phyloP scores from a whole-genome alignment of 1,284 basidiomycete genomes.

The Fomitopsis palustris region DNA sequence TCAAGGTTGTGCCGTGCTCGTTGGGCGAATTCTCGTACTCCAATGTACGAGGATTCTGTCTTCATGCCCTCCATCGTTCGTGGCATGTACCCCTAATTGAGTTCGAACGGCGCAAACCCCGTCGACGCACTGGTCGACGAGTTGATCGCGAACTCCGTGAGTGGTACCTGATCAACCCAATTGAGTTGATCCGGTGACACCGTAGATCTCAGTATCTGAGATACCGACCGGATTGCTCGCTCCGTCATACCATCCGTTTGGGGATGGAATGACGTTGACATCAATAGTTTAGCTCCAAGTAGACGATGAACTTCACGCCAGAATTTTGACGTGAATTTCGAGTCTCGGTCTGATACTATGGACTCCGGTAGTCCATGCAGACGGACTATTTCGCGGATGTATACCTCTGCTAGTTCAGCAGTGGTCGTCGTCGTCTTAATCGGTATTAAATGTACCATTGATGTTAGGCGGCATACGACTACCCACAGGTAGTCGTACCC shows the following conservation, averaged over 20 bases:
- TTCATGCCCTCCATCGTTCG: background rate
- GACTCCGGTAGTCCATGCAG: too few species aligned
- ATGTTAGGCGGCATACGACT: constrained; percentile 19
- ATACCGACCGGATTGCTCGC: constrained; percentile 20
- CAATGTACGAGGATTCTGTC: constrained; percentile 5
- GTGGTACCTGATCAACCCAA: constrained; percentile 29
- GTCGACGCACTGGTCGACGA: constrained; percentile 27
- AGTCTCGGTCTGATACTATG: too few species aligned
- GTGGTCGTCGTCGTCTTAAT: too few species aligned
- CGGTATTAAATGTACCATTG: constrained; percentile 20
- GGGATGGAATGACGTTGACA: constrained; percentile 33
- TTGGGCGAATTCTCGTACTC: constrained; percentile 18
- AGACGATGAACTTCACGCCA: too few species aligned
- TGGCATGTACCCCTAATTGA: constrained; percentile 30
- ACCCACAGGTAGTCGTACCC: constrained; percentile 20
- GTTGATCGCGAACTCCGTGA: too few species aligned
- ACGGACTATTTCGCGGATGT: too few species aligned
- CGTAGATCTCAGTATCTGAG: constrained; percentile 22
- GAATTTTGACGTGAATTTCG: too few species aligned
- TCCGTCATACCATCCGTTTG: constrained; percentile 31
- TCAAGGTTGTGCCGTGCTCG: constrained; percentile 7
- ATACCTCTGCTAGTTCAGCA: too few species aligned
- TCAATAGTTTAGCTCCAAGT: constrained; percentile 24
- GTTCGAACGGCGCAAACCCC: constrained; percentile 34
- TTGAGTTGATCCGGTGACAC: constrained; percentile 30